A percentile compares a stretch with the other conserved stretches of the same genome.
Conservation (phyloP, 192 early-diverging fungal species). For the Podila epigama region DNA sequence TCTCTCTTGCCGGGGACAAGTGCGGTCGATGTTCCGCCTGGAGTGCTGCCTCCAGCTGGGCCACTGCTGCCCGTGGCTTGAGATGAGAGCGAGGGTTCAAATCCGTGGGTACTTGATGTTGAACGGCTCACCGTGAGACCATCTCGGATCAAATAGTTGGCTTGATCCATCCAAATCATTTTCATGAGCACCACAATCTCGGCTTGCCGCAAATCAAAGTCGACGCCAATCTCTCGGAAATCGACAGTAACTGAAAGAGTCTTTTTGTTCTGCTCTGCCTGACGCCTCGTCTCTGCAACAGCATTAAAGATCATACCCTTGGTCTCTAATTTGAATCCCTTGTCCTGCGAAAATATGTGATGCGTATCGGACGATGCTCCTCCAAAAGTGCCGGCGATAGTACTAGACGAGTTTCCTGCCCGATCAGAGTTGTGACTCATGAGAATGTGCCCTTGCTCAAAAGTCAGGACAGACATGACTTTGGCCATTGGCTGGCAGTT, state of each 20-base stretch:
- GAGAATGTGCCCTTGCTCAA: conserved; percentile 75
- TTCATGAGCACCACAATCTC: conserved; percentile 78
- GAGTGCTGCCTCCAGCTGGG: background rate
- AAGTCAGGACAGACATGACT: conserved; percentile 69
- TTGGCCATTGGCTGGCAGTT: conserved; percentile 80
- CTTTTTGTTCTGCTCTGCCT: conserved; percentile 56
- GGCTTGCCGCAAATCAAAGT: conserved; percentile 73
- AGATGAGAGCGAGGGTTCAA: conserved; percentile 11
- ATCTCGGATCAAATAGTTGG: conserved; percentile 49
- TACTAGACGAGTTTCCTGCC: conserved; percentile 50
- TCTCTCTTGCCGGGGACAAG: conserved; percentile 28
- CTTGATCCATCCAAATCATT: conserved; percentile 70
- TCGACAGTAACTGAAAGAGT: conserved; percentile 64
- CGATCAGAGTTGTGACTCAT: conserved; percentile 55
- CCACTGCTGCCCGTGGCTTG: conserved; percentile 1
- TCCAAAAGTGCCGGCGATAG: conserved; percentile 64
- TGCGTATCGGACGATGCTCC: conserved; percentile 67
- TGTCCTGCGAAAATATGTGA: conserved; percentile 74
- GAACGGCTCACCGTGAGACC: conserved; percentile 30
- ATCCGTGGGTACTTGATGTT: conserved; percentile 19
- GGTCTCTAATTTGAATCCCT: conserved; percentile 67
- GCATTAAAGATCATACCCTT: conserved; percentile 68
- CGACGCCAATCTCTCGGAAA: conserved; percentile 58
- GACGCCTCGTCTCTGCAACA: conserved; percentile 61
- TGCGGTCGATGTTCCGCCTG: background rate